Conservation (phyloP, 1,284 basidiomycete species). For the Athelia psychrophila region DNA sequence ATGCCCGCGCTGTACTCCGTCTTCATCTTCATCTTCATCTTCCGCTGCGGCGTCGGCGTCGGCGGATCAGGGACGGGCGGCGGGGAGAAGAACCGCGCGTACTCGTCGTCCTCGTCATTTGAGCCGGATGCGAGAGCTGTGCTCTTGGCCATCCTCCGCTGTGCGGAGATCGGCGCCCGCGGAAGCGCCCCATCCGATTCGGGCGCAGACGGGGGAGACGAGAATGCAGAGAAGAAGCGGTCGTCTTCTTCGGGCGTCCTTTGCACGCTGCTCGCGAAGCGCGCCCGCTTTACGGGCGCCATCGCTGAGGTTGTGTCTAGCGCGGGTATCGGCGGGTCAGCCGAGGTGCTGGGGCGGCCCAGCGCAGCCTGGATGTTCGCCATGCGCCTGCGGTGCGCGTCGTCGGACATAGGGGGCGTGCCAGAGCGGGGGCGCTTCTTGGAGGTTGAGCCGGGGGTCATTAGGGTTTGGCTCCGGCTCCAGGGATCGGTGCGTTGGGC, state of each 20-base stretch:
- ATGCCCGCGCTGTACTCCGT: neutral
- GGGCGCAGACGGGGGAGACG: neutral
- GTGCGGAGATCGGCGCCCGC: too few relatives aligned
- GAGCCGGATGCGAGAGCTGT: too few relatives aligned
- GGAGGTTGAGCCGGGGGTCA: neutral
- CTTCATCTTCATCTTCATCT: neutral
- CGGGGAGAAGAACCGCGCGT: too few relatives aligned
- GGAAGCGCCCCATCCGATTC: neutral
- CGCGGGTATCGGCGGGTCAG: neutral
- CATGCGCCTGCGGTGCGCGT: neutral
- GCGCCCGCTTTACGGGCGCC: neutral
- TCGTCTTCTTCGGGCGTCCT: neutral
- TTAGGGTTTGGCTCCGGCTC: neutral
- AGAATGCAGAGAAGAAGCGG: neutral
- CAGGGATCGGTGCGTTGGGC: constrained; percentile 4
- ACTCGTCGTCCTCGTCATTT: too few relatives aligned
- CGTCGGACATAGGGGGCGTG: neutral
- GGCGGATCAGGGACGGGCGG: too few relatives aligned
- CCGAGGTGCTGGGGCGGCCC: neutral
- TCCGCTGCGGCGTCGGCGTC: neutral
- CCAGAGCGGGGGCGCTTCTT: neutral
- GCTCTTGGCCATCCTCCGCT: too few relatives aligned
- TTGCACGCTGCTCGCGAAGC: neutral
- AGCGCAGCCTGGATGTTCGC: constrained; percentile 6
- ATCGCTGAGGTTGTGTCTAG: neutral